A percentile compares a stretch with the other conserved stretches of the same genome.
Evolutionary conservation across 768 basidiomycete genomes (phyloP).

Genomic region (Pisolithus albus): DNA sequence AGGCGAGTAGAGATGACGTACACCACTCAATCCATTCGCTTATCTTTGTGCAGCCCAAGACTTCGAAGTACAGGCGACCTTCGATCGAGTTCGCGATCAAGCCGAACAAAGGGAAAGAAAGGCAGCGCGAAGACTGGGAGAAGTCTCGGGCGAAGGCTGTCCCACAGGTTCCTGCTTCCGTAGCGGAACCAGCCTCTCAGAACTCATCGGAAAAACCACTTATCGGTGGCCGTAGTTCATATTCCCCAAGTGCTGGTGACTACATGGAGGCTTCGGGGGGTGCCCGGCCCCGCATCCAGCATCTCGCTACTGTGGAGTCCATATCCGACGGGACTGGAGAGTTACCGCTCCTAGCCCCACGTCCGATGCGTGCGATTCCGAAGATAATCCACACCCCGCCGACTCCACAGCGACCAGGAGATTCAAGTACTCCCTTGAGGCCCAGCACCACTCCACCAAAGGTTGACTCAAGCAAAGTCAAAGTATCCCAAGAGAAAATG

Average conservation of each 20-base stretch:
- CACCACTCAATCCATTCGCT: neutral
- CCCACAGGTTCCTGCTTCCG: slow-evolving; percentile 5
- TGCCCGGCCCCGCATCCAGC: slow-evolving; percentile 1
- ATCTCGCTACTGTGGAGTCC: slow-evolving; percentile 24
- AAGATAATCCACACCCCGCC: slow-evolving; percentile 32
- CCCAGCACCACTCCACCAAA: slow-evolving; percentile 4
- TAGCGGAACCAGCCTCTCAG: slow-evolving; percentile 13
- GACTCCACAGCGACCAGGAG: slow-evolving; percentile 26
- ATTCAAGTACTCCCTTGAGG: slow-evolving; percentile 4
- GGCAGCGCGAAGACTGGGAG: slow-evolving; percentile 7
- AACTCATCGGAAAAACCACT: slow-evolving; percentile 10
- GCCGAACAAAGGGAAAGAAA: slow-evolving; percentile 23
- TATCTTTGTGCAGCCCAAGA: slow-evolving; percentile 4
- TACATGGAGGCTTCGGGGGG: neutral
- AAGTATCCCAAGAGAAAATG: slow-evolving; percentile 9
- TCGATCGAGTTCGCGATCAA: slow-evolving; percentile 11
- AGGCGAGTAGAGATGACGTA: neutral
- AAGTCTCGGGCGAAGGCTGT: slow-evolving; percentile 4
- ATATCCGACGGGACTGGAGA: slow-evolving; percentile 17
- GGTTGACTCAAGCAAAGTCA: slow-evolving; percentile 13
- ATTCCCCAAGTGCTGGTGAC: slow-evolving; percentile 8
- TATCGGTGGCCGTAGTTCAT: slow-evolving; percentile 8
- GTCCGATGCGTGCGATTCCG: slow-evolving; percentile 21
- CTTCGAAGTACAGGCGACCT: slow-evolving; percentile 8
- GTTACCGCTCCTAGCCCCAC: slow-evolving; percentile 22